These are phyloP conservation scores for Plicaturopsis crispa DNA, from an alignment of 768 basidiomycete genomes.

Conservation along the genomic window DNA sequence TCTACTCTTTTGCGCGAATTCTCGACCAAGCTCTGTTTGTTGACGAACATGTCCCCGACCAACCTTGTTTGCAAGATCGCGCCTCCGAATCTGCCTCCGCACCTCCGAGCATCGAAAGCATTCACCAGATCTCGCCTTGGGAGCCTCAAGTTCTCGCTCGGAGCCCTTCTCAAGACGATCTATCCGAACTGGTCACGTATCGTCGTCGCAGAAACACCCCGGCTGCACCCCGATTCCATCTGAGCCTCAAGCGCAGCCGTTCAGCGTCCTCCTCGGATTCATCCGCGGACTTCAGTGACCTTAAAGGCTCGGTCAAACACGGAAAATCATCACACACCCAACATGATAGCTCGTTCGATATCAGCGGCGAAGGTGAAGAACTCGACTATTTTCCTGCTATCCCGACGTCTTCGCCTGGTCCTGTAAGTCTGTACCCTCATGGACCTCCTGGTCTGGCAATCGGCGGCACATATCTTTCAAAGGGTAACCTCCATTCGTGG, in stretches of 20 bases:
- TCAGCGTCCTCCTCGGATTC: slow-evolving; percentile 12
- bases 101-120: no score
- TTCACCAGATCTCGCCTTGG: slow-evolving; percentile 12
- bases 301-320: slow-evolving; percentile 33
- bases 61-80: no score
- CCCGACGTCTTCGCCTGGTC: slow-evolving; percentile 1
- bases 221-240: no score
- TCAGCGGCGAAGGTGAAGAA: slow-evolving; percentile 17
- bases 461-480: no score
- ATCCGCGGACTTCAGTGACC: slow-evolving; percentile 35
- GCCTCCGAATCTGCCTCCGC: no score
- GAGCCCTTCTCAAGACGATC: slow-evolving; percentile 6
- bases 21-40: slow-evolving; percentile 21
- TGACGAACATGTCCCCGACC: slow-evolving; percentile 12
- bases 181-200: no score
- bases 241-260: slow-evolving; percentile 26
- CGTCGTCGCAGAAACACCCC: no score
- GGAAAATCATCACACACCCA: slow-evolving; percentile 33
- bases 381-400: slow-evolving; percentile 7
- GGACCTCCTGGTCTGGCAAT: no score
- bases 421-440: no score
- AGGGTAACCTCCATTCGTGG: no score
- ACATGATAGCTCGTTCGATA: slow-evolving; percentile 24
- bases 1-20: slow-evolving; percentile 24
- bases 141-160: slow-evolving; percentile 8